Base-by-base conservation (phyloP, 139 green algal genomes). In the Chlamydomonas eustigma region DNA sequence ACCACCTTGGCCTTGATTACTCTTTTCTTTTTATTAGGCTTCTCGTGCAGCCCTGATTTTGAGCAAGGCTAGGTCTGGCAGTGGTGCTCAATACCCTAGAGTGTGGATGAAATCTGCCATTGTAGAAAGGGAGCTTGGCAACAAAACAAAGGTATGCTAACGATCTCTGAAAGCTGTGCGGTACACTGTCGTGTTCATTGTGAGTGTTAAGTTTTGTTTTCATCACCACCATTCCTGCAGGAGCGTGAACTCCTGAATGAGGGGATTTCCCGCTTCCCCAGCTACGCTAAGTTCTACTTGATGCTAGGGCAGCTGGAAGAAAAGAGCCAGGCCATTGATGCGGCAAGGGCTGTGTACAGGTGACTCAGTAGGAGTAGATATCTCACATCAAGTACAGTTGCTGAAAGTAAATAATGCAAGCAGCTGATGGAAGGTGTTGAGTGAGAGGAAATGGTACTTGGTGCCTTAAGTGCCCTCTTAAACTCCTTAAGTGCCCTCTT, bases 71-170 rank as follows among this genome's bases (percentile, higher is more conserved):
- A 39, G 76, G 33, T 63, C 12, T n/a, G 58, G 70, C 70, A 83
- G 66, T 37, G 67, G 51, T 1, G 39, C 50, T 28, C 39, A 81
- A 64, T 86, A 96, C 88, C 85, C 86, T 35, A 87, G 95, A 8
- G 91, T 99, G 72, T 99, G 95, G 95, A 97, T 99, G 92, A 98
- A 99, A 90, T 88, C 75, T 22, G 95, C 95, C 4, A 88, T 98
- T 2, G 85, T 97, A 64, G 95, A 98, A 86, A 78, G 95, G n/a
- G 90, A 97, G 81, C 81, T 92, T 18, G 92, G 92, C 1, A 83
- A 97, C 32, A 64, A 38, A 0, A 72, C 73, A 1, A 88, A 73
- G 37, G 83, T 83, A 73, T 18, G 75, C 24, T 37, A 24, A 34
- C 58, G 25, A 22, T 58, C 18, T 58, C 12, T 58, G 44, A n/a